These are phyloP conservation scores for Penicillium paneum DNA, from an alignment of 2,329 filamentous ascomycete genomes.

Conservation along the genomic window DNA sequence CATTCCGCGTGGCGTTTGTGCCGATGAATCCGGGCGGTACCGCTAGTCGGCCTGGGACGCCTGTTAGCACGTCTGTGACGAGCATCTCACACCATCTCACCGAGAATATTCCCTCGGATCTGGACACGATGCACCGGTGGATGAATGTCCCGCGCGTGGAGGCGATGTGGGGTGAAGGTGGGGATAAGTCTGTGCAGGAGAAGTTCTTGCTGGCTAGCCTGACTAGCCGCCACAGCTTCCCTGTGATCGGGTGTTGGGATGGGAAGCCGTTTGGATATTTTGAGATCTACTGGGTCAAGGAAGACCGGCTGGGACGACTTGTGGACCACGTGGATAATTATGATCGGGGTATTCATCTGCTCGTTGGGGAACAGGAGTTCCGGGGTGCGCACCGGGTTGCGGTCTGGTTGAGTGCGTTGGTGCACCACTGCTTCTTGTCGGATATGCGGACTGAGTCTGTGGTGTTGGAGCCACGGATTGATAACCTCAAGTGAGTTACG, in stretches of 20 bases:
- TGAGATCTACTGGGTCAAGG: slow-evolving; percentile 97
- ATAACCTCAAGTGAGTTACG: slow-evolving; percentile 74
- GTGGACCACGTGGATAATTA: slow-evolving; percentile 69
- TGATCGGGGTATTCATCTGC: slow-evolving; percentile 81
- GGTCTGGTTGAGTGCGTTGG: slow-evolving; percentile 77
- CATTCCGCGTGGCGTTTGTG: slow-evolving; percentile 75
- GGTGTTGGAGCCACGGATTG: slow-evolving; percentile 83
- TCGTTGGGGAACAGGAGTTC: slow-evolving; percentile 91
- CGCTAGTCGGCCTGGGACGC: slow-evolving; percentile 28
- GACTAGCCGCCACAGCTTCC: slow-evolving; percentile 72
- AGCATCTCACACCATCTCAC: slow-evolving; percentile 44
- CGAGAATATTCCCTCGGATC: slow-evolving; percentile 50
- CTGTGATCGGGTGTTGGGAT: slow-evolving; percentile 89
- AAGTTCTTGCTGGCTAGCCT: slow-evolving; percentile 67
- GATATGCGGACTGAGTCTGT: slow-evolving; percentile 80
- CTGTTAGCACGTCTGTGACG: slow-evolving; percentile 34
- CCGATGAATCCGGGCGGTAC: slow-evolving; percentile 51
- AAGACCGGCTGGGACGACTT: slow-evolving; percentile 72
- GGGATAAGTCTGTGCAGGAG: slow-evolving; percentile 55
- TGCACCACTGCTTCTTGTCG: slow-evolving; percentile 78
- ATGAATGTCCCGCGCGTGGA: slow-evolving; percentile 81
- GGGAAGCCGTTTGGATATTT: slow-evolving; percentile 95
- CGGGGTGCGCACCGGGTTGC: slow-evolving; percentile 72
- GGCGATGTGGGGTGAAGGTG: slow-evolving; percentile 76
- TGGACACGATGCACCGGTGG: slow-evolving; percentile 77